phyloP scores from a whole-genome alignment of 306 rosid species.

The Chamaecrista fasciculata region DNA sequence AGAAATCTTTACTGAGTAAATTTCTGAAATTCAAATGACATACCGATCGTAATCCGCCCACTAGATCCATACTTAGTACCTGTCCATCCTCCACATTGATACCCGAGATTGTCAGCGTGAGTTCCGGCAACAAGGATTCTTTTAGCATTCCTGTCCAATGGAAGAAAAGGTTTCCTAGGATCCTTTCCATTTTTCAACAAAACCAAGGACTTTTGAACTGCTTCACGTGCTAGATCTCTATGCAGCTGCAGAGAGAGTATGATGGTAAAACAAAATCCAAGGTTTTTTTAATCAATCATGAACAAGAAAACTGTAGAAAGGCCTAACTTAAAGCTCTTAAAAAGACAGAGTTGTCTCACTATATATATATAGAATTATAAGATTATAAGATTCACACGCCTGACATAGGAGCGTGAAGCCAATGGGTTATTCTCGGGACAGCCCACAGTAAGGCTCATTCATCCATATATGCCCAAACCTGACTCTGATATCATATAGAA shows the following conservation, averaged over 20 bases:
- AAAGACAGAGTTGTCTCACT: no score
- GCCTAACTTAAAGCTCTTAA: no score
- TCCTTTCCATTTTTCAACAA: constrained; percentile 78
- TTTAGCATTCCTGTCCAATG: constrained; percentile 58
- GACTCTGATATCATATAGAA: no score
- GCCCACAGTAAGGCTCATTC: no score
- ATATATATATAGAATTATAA: not conserved
- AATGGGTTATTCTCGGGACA: no score
- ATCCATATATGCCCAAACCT: no score
- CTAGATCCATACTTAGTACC: no score
- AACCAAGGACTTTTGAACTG: constrained; percentile 77
- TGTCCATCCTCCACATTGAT: constrained; percentile 42
- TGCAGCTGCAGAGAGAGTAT: constrained; percentile 45
- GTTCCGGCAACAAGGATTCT: constrained; percentile 72
- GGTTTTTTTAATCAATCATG: no score
- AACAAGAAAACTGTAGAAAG: not conserved
- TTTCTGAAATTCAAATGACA: not conserved
- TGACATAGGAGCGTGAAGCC: no score
- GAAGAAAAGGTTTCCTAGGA: constrained; percentile 60
- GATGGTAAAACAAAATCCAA: constrained; percentile 2
- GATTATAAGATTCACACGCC: not conserved
- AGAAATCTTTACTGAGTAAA: no score
- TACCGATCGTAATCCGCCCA: constrained; percentile 55
- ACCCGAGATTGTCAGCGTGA: constrained; percentile 87
- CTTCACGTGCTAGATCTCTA: constrained; percentile 79